phyloP scores from a whole-genome alignment of 2,329 filamentous ascomycete species.

The Scedosporium aurantiacum region DNA sequence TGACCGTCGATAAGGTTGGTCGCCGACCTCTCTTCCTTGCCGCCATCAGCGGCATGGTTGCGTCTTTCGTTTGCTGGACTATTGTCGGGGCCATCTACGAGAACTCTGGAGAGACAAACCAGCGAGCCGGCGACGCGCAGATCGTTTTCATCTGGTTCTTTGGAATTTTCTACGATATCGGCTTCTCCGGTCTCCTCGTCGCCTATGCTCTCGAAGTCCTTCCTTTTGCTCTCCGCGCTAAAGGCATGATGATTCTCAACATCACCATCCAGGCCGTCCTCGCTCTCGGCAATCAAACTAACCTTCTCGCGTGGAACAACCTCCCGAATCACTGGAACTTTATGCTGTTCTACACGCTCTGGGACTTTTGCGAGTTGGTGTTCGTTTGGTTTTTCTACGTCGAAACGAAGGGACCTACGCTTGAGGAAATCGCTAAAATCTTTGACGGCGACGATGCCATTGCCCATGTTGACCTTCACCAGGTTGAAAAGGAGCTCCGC shows the following conservation, averaged over 20 bases:
- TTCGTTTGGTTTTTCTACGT: slow-evolving; percentile 58
- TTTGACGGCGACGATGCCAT: slow-evolving; percentile 56
- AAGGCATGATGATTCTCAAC: slow-evolving; percentile 55
- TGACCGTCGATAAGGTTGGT: slow-evolving; percentile 38
- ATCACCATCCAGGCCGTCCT: slow-evolving; percentile 50
- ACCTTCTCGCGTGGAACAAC: slow-evolving; percentile 51
- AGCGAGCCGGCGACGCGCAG: slow-evolving; percentile 38
- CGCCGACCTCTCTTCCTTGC: slow-evolving; percentile 42
- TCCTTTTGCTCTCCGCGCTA: slow-evolving; percentile 47
- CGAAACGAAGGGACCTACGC: slow-evolving; percentile 59
- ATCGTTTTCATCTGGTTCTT: slow-evolving; percentile 50
- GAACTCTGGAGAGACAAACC: slow-evolving; percentile 29
- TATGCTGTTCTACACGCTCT: slow-evolving; percentile 54
- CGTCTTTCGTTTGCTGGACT: slow-evolving; percentile 39
- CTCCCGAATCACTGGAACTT: slow-evolving; percentile 53
- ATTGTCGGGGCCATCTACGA: slow-evolving; percentile 42
- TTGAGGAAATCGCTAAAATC: slow-evolving; percentile 59
- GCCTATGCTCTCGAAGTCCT: slow-evolving; percentile 48
- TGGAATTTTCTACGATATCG: slow-evolving; percentile 47
- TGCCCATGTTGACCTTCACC: slow-evolving; percentile 40
- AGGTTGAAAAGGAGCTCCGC: slow-evolving; percentile 43
- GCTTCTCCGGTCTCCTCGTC: slow-evolving; percentile 46
- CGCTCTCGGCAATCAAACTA: slow-evolving; percentile 50
- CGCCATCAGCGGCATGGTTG: slow-evolving; percentile 36
- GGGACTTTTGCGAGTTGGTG: slow-evolving; percentile 47